Conservation (phyloP, 2,329 filamentous ascomycete genomes). For the Rhynchosporium secalis region DNA sequence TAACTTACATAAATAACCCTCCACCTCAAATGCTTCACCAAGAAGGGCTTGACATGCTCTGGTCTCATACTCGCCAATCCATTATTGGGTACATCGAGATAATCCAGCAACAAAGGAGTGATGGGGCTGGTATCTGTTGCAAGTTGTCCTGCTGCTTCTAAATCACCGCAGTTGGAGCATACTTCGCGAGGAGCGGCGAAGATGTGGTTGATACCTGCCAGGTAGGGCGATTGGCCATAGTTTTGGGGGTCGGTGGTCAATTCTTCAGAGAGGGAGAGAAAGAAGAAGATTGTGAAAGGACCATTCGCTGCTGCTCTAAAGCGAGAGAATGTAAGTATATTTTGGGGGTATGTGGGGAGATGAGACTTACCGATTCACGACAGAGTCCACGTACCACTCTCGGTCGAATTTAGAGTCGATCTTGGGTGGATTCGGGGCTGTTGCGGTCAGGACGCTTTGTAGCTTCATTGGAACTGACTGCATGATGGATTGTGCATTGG, state of each 20-base stretch:
- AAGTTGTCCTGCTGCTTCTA: constrained; percentile 11
- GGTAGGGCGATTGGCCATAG: constrained; percentile 11
- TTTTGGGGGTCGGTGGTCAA: neutral
- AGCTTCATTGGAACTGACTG: constrained; percentile 1
- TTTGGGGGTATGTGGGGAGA: neutral
- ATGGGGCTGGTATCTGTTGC: constrained; percentile 14
- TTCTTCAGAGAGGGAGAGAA: constrained; percentile 9
- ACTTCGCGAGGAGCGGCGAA: constrained; percentile 13
- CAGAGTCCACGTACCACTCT: constrained; percentile 18
- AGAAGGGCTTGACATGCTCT: constrained; percentile 18
- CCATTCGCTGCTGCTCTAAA: constrained; percentile 14
- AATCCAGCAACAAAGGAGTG: constrained; percentile 17
- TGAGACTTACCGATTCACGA: constrained; percentile 15
- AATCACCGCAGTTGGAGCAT: constrained; percentile 14
- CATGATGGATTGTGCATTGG: constrained; percentile 1
- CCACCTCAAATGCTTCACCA: constrained; percentile 16
- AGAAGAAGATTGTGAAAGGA: constrained; percentile 18
- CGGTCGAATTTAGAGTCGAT: constrained; percentile 12
- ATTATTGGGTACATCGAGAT: constrained; percentile 10
- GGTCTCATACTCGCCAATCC: constrained; percentile 14
- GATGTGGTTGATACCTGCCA: constrained; percentile 16
- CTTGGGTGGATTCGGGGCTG: constrained; percentile 2
- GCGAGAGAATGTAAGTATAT: neutral
- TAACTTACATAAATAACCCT: constrained; percentile 13
- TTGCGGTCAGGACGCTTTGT: constrained; percentile 10